Conservation (phyloP, 176 grass and related monocot species). For the Elymus sibiricus region DNA sequence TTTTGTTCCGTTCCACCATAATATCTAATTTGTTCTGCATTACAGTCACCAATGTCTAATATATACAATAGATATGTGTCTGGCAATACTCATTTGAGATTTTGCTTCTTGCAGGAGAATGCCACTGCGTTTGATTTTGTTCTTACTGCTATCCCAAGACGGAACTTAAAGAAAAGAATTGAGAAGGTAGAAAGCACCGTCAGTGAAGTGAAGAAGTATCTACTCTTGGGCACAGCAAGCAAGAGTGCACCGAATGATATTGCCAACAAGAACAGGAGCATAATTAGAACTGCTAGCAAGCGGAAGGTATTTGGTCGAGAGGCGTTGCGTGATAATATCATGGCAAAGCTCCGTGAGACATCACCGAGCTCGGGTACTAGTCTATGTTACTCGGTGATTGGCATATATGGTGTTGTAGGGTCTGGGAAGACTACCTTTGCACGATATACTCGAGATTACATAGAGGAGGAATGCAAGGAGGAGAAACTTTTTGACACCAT, state of each 20-base stretch:
- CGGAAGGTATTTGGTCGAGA: neutral
- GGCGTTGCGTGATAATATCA: neutral
- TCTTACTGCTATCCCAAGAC: neutral
- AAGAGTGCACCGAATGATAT: neutral
- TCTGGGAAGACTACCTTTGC: neutral
- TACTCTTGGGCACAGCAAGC: neutral
- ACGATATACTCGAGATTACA: neutral
- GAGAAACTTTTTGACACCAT: too few species aligned
- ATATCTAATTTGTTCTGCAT: neutral
- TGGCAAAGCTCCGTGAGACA: neutral
- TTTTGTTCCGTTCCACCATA: neutral
- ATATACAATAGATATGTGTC: neutral
- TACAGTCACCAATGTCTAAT: neutral
- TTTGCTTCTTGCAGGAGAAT: neutral
- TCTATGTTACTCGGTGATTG: neutral
- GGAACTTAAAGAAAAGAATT: neutral
- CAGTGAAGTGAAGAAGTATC: neutral
- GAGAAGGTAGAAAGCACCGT: neutral
- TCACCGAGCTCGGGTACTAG: neutral
- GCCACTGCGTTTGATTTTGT: neutral
- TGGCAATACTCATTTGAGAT: neutral
- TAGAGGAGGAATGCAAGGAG: too few species aligned
- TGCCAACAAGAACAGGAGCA: neutral
- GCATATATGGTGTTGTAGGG: neutral
- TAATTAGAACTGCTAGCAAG: neutral